Percentiles rank a stretch among this genome's conserved stretches.
phyloP scores from a whole-genome alignment of 2,329 filamentous ascomycete genomes.

The Sporothrix phasma region DNA sequence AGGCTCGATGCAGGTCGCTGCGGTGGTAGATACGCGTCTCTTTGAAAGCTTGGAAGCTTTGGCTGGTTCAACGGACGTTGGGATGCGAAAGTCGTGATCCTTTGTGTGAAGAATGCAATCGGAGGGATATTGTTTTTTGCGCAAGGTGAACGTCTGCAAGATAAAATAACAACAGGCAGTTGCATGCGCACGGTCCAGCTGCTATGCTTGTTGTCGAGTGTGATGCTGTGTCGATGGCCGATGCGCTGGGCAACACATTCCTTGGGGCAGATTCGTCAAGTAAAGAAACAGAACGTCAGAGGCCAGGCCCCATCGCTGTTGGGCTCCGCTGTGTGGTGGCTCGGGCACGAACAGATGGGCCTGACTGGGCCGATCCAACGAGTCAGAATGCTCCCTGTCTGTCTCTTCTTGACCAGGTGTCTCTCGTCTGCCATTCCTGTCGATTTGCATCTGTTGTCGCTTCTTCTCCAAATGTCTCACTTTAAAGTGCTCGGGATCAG shows the following conservation, averaged over 20 bases:
- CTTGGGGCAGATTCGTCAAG: not conserved
- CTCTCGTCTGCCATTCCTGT: not conserved
- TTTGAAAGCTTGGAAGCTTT: not conserved
- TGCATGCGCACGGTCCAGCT: not conserved
- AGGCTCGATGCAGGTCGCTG: not conserved
- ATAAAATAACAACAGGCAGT: not conserved
- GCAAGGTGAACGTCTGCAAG: not conserved
- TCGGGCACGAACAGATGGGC: not conserved
- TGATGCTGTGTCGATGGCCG: not conserved
- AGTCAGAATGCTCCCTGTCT: constrained; percentile 3
- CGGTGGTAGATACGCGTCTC: not conserved
- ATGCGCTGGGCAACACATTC: constrained; percentile 8
- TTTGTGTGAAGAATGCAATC: not conserved
- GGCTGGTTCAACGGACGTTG: not conserved
- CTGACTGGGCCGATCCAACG: not conserved
- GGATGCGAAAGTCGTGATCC: not conserved
- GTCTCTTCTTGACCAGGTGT: not conserved
- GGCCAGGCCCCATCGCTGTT: not conserved
- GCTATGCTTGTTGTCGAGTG: not conserved
- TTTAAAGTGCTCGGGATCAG: not conserved
- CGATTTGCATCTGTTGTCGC: not conserved
- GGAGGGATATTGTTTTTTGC: not conserved
- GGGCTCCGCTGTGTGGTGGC: not conserved
- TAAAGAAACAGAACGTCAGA: not conserved
- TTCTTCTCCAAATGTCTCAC: constrained; percentile 10